A percentile compares a stretch with the other conserved stretches of the same genome.
Evolutionary conservation across 192 early-diverging fungal species (phyloP).

Genomic region (Dispira simplex): DNA sequence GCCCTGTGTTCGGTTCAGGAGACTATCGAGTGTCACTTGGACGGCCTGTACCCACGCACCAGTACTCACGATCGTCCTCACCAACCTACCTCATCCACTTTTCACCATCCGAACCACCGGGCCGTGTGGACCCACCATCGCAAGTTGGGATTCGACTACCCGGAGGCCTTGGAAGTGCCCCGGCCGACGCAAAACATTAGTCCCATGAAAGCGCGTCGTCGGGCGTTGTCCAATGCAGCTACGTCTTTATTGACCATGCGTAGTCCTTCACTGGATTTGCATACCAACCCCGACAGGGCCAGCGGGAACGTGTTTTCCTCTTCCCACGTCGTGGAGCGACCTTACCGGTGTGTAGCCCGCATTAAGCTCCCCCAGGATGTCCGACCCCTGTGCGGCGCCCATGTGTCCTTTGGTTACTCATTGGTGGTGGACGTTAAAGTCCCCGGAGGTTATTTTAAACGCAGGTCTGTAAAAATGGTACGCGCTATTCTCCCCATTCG

Average conservation of each 20-base stretch:
- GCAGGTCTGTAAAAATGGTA: background rate
- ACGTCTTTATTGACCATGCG: background rate
- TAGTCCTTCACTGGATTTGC: background rate
- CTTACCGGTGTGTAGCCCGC: constrained; percentile 1
- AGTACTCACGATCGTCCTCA: background rate
- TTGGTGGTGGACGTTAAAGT: background rate
- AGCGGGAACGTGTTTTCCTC: constrained; percentile 2
- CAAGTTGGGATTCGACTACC: background rate
- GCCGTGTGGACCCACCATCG: background rate
- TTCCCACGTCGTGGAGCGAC: background rate
- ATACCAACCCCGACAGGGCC: background rate
- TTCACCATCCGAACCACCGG: background rate
- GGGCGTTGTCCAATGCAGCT: constrained; percentile 7
- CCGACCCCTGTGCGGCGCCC: background rate
- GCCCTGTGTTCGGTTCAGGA: background rate
- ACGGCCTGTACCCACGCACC: background rate
- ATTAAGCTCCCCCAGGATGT: background rate
- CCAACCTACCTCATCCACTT: background rate
- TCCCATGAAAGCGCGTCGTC: constrained; percentile 8
- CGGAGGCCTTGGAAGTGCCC: background rate
- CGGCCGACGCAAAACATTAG: background rate
- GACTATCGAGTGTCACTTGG: constrained; percentile 8
- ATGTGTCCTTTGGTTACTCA: background rate
- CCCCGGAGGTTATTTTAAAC: constrained; percentile 3
- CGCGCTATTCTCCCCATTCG: constrained; percentile 3